Evolutionary conservation across 2,329 filamentous ascomycete genomes (phyloP).

Genomic region (Alternaria metachromatica): DNA sequence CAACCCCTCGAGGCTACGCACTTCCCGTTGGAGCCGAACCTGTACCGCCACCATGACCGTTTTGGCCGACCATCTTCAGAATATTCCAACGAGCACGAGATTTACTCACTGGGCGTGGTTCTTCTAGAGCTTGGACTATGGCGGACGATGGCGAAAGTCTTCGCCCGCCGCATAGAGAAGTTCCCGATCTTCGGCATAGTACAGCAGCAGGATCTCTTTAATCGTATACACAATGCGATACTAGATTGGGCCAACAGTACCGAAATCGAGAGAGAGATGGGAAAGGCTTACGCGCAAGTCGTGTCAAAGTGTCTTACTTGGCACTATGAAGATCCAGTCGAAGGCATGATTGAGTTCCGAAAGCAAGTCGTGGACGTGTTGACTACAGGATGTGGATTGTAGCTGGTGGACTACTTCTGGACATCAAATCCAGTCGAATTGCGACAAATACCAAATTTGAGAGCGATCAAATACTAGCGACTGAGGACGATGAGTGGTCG

Average conservation of each 20-base stretch:
- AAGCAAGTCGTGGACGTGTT: slow-evolving; percentile 17
- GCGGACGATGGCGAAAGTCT: slow-evolving; percentile 28
- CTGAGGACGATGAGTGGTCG: background rate
- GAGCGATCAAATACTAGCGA: background rate
- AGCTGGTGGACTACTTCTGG: background rate
- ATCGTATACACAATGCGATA: slow-evolving; percentile 13
- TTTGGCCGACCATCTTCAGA: slow-evolving; percentile 55
- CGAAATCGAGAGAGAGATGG: slow-evolving; percentile 23
- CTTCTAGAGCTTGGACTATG: slow-evolving; percentile 62
- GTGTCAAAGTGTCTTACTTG: slow-evolving; percentile 21
- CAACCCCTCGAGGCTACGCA: slow-evolving; percentile 1
- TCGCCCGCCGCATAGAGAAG: slow-evolving; percentile 17
- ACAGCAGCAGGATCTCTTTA: slow-evolving; percentile 13
- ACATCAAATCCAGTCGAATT: background rate
- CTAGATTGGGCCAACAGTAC: slow-evolving; percentile 17
- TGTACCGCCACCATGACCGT: slow-evolving; percentile 59
- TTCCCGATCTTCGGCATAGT: slow-evolving; percentile 7
- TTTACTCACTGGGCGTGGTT: slow-evolving; percentile 63
- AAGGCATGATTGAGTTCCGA: slow-evolving; percentile 18
- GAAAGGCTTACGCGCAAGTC: slow-evolving; percentile 11
- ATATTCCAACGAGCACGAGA: slow-evolving; percentile 58
- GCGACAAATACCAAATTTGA: background rate
- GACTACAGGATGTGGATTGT: background rate
- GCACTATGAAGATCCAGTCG: slow-evolving; percentile 9
- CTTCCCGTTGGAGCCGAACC: slow-evolving; percentile 40